Base-by-base conservation (phyloP, 2,329 filamentous ascomycete genomes). In the Fusarium fracticaudum region DNA sequence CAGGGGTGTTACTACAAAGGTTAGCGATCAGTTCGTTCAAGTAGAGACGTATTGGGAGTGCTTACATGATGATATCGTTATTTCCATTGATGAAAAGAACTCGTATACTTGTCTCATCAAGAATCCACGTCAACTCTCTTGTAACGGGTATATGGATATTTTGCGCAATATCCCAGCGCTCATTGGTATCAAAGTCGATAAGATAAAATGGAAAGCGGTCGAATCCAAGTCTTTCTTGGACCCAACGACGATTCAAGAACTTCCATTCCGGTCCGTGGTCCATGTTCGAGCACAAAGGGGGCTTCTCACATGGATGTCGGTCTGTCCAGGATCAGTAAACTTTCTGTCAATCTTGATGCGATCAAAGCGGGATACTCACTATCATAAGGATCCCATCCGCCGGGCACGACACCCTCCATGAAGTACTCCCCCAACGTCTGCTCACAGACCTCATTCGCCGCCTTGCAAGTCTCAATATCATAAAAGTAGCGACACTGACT, bases 311-410 rank as follows among this genome's bases (percentile, higher is more conserved):
- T 0, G 48, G 44, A 18, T 72, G 69, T 4, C 69, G 64, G 24
- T 45, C 69, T 72, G 5, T 12, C 3, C 5, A 12, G 29, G 1
- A 17, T 71, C 15, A 71, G 37, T 33, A 31, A 1, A 9, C 12
- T 5, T 18, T 22, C 6, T 7, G 6, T 7, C 18, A 29, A 13
- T 20, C 24, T 13, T 20, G 24, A n/a, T 2, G 5, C 14, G 20
- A 18, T 18, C 3, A 31, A 6, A 13, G 2, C n/a, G 20, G 1
- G 7, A 15, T 11, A 44, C 60, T 66, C 2, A 67, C 71, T 55
- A 6, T 74, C 71, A 6, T 74, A 74, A 1, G 71, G 71, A 22
- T 74, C 71, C 71, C 71, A 74, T 6, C 71, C 71, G 8, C 71
- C 71, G 6, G 41, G 72, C 0, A 40, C 50, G 0, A 69, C 35